A percentile compares a stretch with the other conserved stretches of the same genome.
phyloP scores from a whole-genome alignment of 2,329 filamentous ascomycete genomes.

The Lachnellula suecica region DNA sequence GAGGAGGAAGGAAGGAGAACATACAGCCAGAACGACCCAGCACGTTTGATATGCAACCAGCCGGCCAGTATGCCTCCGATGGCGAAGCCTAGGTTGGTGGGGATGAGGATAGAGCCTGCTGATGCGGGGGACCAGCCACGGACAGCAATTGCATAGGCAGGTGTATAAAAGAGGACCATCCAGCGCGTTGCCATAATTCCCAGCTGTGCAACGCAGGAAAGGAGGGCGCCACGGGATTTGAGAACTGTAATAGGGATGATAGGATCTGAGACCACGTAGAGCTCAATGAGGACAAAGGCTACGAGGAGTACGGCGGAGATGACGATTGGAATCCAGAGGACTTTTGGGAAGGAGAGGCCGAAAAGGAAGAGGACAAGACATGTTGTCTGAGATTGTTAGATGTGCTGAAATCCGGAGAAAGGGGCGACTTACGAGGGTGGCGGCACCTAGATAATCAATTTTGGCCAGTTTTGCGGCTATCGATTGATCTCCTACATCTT shows the following conservation, averaged over 20 bases:
- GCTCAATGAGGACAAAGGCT: constrained; percentile 63
- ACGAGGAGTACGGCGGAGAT: constrained; percentile 52
- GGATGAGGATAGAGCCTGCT: constrained; percentile 74
- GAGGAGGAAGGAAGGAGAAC: constrained; percentile 13
- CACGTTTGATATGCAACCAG: constrained; percentile 70
- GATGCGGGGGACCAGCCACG: constrained; percentile 66
- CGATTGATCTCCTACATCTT: constrained; percentile 36
- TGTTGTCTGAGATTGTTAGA: constrained; percentile 45
- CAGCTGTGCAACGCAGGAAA: constrained; percentile 73
- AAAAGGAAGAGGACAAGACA: constrained; percentile 73
- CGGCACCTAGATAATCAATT: constrained; percentile 74
- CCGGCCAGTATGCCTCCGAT: constrained; percentile 72
- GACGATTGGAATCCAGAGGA: constrained; percentile 59
- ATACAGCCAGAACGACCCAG: constrained; percentile 68
- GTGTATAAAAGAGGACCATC: constrained; percentile 78
- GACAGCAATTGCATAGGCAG: constrained; percentile 77
- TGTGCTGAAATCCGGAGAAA: not conserved
- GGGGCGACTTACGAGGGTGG: constrained; percentile 53
- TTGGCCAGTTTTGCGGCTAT: constrained; percentile 54
- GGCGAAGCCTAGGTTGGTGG: constrained; percentile 79
- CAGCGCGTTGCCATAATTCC: constrained; percentile 81
- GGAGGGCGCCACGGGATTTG: constrained; percentile 65
- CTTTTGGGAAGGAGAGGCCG: constrained; percentile 62
- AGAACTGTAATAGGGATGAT: constrained; percentile 74
- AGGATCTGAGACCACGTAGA: constrained; percentile 62